A percentile compares a stretch with the other conserved stretches of the same genome.
These are phyloP conservation scores for Amanita thiersii DNA, from an alignment of 768 basidiomycete species.

Conservation along the genomic window DNA sequence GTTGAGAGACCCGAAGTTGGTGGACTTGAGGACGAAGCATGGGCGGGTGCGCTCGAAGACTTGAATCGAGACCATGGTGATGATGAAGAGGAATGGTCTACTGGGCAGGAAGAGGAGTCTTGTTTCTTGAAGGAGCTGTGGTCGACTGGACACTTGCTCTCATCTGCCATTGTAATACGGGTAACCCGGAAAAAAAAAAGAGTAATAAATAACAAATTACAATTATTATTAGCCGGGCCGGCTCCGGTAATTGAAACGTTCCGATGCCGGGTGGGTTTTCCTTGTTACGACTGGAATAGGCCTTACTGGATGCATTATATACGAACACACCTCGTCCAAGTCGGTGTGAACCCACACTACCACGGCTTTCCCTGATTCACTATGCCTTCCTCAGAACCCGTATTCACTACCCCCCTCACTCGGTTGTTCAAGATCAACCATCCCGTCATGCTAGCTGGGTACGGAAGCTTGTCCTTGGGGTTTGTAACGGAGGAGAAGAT, in stretches of 20 bases:
- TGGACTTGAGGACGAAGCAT: conserved; percentile 13
- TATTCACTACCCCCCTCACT: conserved; percentile 71
- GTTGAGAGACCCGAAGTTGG: conserved; percentile 40
- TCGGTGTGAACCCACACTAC: conserved; percentile 11
- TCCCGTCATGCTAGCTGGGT: conserved; percentile 79
- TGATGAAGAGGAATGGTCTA: conserved; percentile 26
- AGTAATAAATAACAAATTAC: too few species aligned
- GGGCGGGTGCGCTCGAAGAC: conserved; percentile 21
- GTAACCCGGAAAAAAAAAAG: too few species aligned
- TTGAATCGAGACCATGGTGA: conserved; percentile 37
- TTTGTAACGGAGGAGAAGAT: too few species aligned
- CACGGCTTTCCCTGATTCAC: conserved; percentile 63
- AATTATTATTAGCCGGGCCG: conserved; percentile 1
- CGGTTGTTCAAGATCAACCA: conserved; percentile 71
- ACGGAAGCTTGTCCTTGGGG: too few species aligned
- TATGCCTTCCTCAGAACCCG: conserved; percentile 60
- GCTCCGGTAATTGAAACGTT: neutral
- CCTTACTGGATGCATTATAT: neutral
- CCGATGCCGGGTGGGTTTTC: neutral
- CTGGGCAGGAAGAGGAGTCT: conserved; percentile 26
- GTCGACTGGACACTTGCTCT: conserved; percentile 40
- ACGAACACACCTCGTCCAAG: neutral
- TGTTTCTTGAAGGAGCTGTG: conserved; percentile 19
- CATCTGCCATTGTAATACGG: conserved; percentile 18
- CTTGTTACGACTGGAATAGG: neutral